A percentile compares a stretch with the other conserved stretches of the same genome.
These are phyloP conservation scores for Artemisia tridentata DNA, from an alignment of 129 eudicot species.

Conservation along the genomic window DNA sequence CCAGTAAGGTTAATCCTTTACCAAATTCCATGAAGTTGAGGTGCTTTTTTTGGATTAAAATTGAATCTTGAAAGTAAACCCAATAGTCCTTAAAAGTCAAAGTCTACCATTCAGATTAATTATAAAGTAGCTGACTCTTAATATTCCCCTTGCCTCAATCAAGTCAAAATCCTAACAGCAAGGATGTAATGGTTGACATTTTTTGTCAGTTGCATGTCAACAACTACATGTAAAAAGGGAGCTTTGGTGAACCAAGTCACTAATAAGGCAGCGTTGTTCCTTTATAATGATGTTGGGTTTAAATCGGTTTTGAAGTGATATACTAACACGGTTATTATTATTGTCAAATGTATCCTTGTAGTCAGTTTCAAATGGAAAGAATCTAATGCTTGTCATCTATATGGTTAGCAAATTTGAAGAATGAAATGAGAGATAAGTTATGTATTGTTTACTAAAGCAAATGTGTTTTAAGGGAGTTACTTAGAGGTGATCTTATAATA, in stretches of 20 bases:
- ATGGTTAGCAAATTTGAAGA: constrained; percentile 5
- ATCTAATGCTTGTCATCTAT: not conserved
- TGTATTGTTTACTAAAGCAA: not conserved
- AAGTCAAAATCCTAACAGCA: not conserved
- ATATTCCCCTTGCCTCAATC: not conserved
- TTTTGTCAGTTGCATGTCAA: too few species aligned
- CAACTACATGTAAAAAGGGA: too few species aligned
- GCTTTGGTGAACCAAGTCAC: not conserved
- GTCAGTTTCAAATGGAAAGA: not conserved
- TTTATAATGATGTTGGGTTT: not conserved
- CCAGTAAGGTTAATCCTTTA: not conserved
- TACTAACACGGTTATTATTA: not conserved
- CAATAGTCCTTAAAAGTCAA: not conserved
- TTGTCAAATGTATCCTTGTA: not conserved
- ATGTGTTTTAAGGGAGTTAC: constrained; percentile 1
- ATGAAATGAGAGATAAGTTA: not conserved
- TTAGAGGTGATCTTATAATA: not conserved
- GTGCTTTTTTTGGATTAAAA: not conserved
- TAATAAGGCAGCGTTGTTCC: not conserved
- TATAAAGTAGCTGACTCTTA: not conserved
- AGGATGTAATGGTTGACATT: not conserved
- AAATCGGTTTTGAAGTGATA: not conserved
- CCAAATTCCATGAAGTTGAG: not conserved
- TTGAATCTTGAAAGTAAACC: not conserved
- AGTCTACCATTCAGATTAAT: constrained; percentile 6